Evolutionary conservation across 768 basidiomycete species (phyloP), one percentile per base, ranked within the genome.

Genomic region (Mycena polygramma): DNA sequence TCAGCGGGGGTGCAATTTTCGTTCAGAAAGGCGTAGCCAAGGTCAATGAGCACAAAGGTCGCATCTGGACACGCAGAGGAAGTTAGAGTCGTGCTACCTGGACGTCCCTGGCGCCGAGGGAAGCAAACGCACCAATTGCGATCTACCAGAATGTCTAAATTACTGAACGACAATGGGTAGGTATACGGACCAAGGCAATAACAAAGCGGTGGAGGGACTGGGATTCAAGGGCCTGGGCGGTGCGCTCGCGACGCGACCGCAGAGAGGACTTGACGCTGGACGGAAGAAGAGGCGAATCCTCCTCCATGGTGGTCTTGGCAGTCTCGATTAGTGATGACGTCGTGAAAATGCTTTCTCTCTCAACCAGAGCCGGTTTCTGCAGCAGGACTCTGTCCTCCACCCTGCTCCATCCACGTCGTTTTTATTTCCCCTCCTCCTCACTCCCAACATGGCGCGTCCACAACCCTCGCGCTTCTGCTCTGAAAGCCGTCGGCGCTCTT

Each of bases 11-110:
- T 77, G 75, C 93, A 94, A 19, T 75, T 76, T 20, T 87, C 80
- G 35, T 84, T 84, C 37, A 95, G 86, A 68, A 94, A 88, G 24
- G 87, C 89, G 75, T 91, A 93, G 19, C 82, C 84, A 8, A 95
- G 84, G 78, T 95, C 93, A 30, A 86, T 83, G 41, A 95, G 85
- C n/a, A 94, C 92, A 75, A 91, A 92, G 4, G 74, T 71, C 10
- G 90, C 90, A 79, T 95, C 94, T 58, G 91, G 84, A 6, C 85
- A 71, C 69, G 30, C 30, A 2, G 30, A 91, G 90, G 9, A 36
- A 17, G 91, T 89, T 45, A 63, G 55, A 53, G 19, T 19, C 7
- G 30, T 30, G 30, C 6, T 30, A 30, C 30, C 30, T 30, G 30
- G 30, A 30, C 30, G 6, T 30, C 30, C n/a, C n/a, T n/a, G 17